Conservation (phyloP, 768 basidiomycete species). For the Gloeopeniophorella convolvens region DNA sequence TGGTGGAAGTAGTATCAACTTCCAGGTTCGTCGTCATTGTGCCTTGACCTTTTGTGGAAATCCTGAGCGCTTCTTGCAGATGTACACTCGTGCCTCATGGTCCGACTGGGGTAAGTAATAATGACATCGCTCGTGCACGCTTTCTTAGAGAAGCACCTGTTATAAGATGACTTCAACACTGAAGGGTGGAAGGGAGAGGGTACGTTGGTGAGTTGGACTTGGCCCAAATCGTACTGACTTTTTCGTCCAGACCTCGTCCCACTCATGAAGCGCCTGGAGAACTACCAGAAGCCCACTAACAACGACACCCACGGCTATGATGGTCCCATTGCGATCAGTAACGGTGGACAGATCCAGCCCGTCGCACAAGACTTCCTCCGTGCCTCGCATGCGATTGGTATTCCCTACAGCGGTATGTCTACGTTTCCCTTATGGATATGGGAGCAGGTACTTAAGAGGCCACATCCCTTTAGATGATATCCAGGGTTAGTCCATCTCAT, state of each 20-base stretch:
- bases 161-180: constrained; percentile 62
- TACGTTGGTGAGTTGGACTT: constrained; percentile 25
- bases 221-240: not conserved
- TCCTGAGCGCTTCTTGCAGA: no score
- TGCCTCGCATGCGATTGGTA: constrained; percentile 51
- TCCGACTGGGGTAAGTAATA: constrained; percentile 58
- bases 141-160: not conserved
- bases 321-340: constrained; percentile 68
- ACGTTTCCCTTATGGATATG: no score
- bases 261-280: constrained; percentile 72
- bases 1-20: constrained; percentile 78
- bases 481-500: constrained; percentile 35
- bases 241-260: constrained; percentile 50
- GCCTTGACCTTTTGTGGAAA: no score
- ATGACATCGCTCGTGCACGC: not conserved
- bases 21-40: no score
- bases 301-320: constrained; percentile 64
- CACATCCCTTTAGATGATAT: constrained; percentile 44
- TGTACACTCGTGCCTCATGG: constrained; percentile 45
- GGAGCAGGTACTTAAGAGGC: not conserved
- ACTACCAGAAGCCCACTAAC: constrained; percentile 68
- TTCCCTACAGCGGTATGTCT: constrained; percentile 57
- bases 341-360: constrained; percentile 56
- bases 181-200: constrained; percentile 63
- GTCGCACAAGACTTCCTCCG: constrained; percentile 67